phyloP scores from a whole-genome alignment of 257 asterid genomes.

The Gynochthodes officinalis region DNA sequence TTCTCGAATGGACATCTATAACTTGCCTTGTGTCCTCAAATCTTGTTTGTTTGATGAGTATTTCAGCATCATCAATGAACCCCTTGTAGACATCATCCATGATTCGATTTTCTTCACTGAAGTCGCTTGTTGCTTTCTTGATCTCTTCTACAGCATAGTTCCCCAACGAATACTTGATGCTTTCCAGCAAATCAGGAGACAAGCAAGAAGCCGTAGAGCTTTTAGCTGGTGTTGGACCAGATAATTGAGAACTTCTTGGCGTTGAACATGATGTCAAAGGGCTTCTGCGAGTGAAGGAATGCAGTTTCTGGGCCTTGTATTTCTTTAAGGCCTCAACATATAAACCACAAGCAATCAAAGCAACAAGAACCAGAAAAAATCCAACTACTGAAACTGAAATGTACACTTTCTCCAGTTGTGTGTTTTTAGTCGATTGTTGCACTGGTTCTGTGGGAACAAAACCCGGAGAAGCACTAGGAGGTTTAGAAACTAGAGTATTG shows the following conservation, averaged over 20 bases:
- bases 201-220: conserved; percentile 53
- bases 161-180: conserved; percentile 55
- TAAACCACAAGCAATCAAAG: conserved; percentile 37
- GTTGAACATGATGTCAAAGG: conserved; percentile 46
- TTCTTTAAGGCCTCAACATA: conserved; percentile 42
- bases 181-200: conserved; percentile 63
- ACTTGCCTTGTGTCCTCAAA: conserved; percentile 39
- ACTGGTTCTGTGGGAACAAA: conserved; percentile 51
- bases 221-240: conserved; percentile 34
- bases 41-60: conserved; percentile 46
- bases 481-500: conserved; percentile 30
- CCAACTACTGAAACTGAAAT: conserved; percentile 44
- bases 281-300: conserved; percentile 22
- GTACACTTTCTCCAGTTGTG: conserved; percentile 31
- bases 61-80: conserved; percentile 33
- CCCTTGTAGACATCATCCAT: conserved; percentile 44
- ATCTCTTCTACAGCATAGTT: conserved; percentile 49
- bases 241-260: conserved; percentile 41
- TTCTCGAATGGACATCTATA: conserved; percentile 61
- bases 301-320: conserved; percentile 21
- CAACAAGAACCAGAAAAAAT: conserved; percentile 30
- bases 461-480: conserved; percentile 41
- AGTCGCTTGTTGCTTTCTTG: conserved; percentile 37
- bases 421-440: conserved; percentile 11
- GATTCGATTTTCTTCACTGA: conserved; percentile 30